A percentile compares a stretch with the other conserved stretches of the same genome.
Evolutionary conservation across 352 stramenopile genomes (phyloP).

Genomic region (Phytophthora podocarpi): DNA sequence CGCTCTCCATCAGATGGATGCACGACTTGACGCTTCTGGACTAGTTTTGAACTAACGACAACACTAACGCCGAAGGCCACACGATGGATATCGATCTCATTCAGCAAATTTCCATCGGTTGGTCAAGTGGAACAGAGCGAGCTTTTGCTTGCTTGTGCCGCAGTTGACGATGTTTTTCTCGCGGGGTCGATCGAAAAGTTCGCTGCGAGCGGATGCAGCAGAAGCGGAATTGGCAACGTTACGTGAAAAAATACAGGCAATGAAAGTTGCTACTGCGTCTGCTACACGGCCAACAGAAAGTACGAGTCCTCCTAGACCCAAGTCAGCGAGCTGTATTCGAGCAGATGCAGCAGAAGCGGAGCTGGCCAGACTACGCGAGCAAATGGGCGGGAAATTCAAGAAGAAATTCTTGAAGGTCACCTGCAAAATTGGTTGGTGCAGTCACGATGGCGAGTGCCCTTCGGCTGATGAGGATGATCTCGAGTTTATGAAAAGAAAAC

Average conservation of each 20-base stretch:
- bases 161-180: constrained; percentile 6
- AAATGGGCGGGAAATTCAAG: too few species aligned
- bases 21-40: too few species aligned
- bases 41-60: too few species aligned
- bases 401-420: too few species aligned
- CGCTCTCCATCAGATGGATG: not conserved
- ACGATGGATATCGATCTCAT: too few species aligned
- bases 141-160: too few species aligned
- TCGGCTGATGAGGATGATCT: not conserved
- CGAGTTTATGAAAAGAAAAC: not conserved
- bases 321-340: constrained; percentile 12
- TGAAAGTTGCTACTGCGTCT: not conserved
- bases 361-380: not conserved
- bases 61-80: too few species aligned
- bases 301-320: not conserved
- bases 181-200: not conserved
- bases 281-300: not conserved
- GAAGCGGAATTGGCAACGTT: constrained; percentile 5
- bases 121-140: not conserved
- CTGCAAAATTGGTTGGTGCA: too few species aligned
- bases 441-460: too few species aligned
- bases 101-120: constrained; percentile 3
- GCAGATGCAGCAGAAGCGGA: constrained; percentile 11
- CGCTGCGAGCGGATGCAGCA: constrained; percentile 3
- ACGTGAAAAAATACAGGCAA: constrained; percentile 7